Evolutionary conservation across 2,329 filamentous ascomycete genomes (phyloP), one percentile per base, ranked within the genome.

Genomic region (Aspergillus spinulosporus): DNA sequence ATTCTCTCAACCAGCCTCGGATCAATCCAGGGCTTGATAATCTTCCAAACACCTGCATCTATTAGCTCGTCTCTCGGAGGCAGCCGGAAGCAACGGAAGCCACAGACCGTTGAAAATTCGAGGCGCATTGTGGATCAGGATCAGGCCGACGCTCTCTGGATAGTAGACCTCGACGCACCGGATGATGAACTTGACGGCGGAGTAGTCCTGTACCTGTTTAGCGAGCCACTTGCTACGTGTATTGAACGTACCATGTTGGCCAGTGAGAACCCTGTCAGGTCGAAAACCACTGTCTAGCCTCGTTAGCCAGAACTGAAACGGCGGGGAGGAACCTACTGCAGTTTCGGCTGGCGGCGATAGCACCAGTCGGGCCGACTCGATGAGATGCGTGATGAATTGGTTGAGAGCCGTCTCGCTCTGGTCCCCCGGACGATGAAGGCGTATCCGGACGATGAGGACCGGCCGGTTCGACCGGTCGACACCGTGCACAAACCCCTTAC

Each of bases 141-240:
- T 88, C 1, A 87, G 83, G 14, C 92, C 92, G 1, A 97, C 82
- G 45, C 85, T 92, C 72, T 97, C 93, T 0, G 93, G 93, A 66
- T 97, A 97, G 71, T 97, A 96, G 55, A 92, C 92, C 78, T 97
- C 92, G 70, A 97, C 97, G 72, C 90, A 95, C 73, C 94, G 93
- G 73, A 97, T 96, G 86, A 97, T 96, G 76, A 97, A 97, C 70
- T 96, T 97, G 55, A 97, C 89, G 0, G 92, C 90, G 0, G 88
- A 85, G 73, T 96, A 96, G 72, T 97, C 93, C 85, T 87, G 49
- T 11, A 5, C 8, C 2, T 36, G 21, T 55, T 43, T 21, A 56
- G 47, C 21, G 21, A 21, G 21, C 6, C 15, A 3, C 11, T 31
- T 12, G 1, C 29, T 64, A 76, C 68, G 4, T n/a, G 9, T 5